Evolutionary conservation across 148 eudicot species (phyloP), one percentile per base, ranked within the genome.

Genomic region (Spergularia marina): DNA sequence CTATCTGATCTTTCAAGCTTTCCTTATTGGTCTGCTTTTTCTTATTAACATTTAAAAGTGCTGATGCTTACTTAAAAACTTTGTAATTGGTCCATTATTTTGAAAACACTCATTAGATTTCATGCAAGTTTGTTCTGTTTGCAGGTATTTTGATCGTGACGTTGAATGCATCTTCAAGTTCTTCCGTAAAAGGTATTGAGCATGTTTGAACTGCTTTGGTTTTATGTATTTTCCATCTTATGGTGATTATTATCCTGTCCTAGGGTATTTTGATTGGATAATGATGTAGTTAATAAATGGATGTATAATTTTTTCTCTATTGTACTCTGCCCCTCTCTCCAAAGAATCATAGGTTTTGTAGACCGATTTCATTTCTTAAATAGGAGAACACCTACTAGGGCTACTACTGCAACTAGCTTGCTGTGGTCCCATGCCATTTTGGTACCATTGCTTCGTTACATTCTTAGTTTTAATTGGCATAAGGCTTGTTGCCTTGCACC

Each of bases 161-260:
- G 93, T 94, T 77, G 97, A 92, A 76, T 94, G 98, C 88, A 86
- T 94, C 79, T 91, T 83, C 85, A 94, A 92, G 86, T 94, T 91
- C 80, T 94, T 94, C 76, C 70, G 82, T 23, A 94, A 90, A 81
- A 86, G 97, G 98, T 91, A 62, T 65, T 65, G 25, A 13, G 44
- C 44, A 39, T n/a, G 49, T 47, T 80, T 11, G 18, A 47, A 70
- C 23, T 70, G 12, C 51, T 21, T 55, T 39, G 18, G 34, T n/a
- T 21, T 56, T 7, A 16, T 57, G 57, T 9, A 5, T 47, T 62
- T 9, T 30, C 20, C 49, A 10, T 40, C 17, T 6, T 53, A 40
- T 8, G 11, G 23, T 68, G 23, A 57, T 65, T 49, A 16, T 2
- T 18, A 53, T 20, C n/a, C 0, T 17, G 1, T 56, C 65, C 51